These are phyloP conservation scores for Candida caryicola DNA, from an alignment of 805 yeast genomes.

Conservation along the genomic window DNA sequence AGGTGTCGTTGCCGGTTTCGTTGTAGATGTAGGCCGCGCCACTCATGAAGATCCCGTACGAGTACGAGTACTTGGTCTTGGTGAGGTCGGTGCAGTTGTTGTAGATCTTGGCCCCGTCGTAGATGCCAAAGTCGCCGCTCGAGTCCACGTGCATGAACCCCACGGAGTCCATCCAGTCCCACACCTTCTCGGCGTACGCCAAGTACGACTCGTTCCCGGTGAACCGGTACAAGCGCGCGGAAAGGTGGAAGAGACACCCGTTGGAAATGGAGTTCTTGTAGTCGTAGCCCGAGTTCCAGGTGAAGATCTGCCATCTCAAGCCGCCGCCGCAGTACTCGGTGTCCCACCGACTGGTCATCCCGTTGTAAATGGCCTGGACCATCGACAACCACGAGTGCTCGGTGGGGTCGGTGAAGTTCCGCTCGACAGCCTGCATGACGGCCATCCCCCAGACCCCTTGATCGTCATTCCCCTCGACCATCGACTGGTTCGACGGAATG, in stretches of 20 bases:
- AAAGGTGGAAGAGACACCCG: constrained; percentile 84
- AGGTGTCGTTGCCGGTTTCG: constrained; percentile 47
- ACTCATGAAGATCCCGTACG: constrained; percentile 62
- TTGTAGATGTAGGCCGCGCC: constrained; percentile 72
- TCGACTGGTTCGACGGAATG: constrained; percentile 45
- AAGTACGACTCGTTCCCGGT: constrained; percentile 71
- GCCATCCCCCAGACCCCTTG: constrained; percentile 54
- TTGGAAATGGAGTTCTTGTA: constrained; percentile 91
- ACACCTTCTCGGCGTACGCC: constrained; percentile 70
- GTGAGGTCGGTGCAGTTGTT: constrained; percentile 51
- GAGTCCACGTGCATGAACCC: constrained; percentile 17
- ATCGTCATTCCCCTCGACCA: constrained; percentile 51
- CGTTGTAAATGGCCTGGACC: constrained; percentile 87
- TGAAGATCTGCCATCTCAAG: constrained; percentile 91
- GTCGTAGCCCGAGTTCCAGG: constrained; percentile 92
- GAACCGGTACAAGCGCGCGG: constrained; percentile 82
- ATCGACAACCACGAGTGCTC: constrained; percentile 76
- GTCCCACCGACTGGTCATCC: constrained; percentile 93
- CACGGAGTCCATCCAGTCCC: constrained; percentile 70
- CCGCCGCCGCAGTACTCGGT: constrained; percentile 75
- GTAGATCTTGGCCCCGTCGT: constrained; percentile 57
- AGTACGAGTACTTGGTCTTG: constrained; percentile 61
- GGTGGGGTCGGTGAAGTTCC: constrained; percentile 48
- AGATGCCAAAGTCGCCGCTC: constrained; percentile 33
- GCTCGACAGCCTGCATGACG: constrained; percentile 45